Evolutionary conservation across 108 stramenopile genomes (phyloP).

Genomic region (Nitzschia sp.): DNA sequence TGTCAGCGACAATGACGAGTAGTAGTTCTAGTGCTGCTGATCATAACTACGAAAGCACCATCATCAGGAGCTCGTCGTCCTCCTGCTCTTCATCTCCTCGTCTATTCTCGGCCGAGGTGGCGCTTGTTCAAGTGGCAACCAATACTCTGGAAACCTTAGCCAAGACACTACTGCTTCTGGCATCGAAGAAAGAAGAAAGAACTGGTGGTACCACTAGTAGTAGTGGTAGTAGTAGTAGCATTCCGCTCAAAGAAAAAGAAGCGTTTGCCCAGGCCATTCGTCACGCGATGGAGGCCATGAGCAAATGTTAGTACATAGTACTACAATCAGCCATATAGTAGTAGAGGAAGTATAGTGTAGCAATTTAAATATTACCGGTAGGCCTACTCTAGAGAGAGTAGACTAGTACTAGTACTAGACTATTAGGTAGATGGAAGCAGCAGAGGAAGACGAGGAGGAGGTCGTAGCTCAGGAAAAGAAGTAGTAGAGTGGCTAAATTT

Average conservation of each 20-base stretch:
- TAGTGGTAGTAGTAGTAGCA: neutral
- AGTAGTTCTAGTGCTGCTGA: neutral
- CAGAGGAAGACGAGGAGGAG: too few relatives aligned
- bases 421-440: too few relatives aligned
- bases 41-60: neutral
- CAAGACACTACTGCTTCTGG: neutral
- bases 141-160: conserved; percentile 39
- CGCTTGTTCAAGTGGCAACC: conserved; percentile 36
- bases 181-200: conserved; percentile 4
- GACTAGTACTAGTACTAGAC: too few relatives aligned
- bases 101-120: conserved; percentile 14
- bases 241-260: conserved; percentile 32
- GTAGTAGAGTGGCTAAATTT: too few relatives aligned
- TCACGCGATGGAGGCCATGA: conserved; percentile 42
- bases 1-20: neutral
- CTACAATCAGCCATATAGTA: too few relatives aligned
- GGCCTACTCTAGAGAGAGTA: too few relatives aligned
- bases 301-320: too few relatives aligned
- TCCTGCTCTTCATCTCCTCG: neutral
- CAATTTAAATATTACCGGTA: too few relatives aligned
- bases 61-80: neutral
- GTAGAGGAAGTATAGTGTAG: too few relatives aligned
- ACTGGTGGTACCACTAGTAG: neutral
- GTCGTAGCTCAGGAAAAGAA: too few relatives aligned
- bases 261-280: conserved; percentile 41